Conservation (phyloP, 495 filamentous ascomycete species). For the Penicillium maclennaniae region DNA sequence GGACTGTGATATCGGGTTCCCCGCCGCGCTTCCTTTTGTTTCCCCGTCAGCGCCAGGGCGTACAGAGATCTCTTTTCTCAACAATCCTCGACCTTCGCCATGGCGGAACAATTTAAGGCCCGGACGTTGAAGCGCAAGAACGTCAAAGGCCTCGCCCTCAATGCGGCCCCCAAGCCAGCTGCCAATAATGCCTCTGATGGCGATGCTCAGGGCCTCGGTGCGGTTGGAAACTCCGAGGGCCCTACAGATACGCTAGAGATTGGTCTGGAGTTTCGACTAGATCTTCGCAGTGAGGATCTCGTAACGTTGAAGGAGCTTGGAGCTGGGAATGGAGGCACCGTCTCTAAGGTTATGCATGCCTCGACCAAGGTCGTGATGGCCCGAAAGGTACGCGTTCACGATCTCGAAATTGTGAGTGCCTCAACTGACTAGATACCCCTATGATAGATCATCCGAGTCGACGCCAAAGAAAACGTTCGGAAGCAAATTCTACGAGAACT, state of each 20-base stretch:
- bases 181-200: conserved; percentile 52
- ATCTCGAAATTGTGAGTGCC: background rate
- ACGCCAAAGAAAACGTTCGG: conserved; percentile 92
- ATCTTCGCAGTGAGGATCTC: conserved; percentile 87
- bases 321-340: conserved; percentile 93
- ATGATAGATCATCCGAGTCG: conserved; percentile 88
- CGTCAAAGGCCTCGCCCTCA: conserved; percentile 87
- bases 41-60: conserved; percentile 14
- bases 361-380: conserved; percentile 96
- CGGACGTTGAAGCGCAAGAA: conserved; percentile 98
- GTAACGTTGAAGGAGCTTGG: conserved; percentile 92
- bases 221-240: conserved; percentile 55
- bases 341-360: conserved; percentile 94
- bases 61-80: conserved; percentile 8
- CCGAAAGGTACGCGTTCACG: conserved; percentile 68
- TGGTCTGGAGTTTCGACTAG: conserved; percentile 91
- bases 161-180: conserved; percentile 56
- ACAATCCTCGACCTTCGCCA: conserved; percentile 32
- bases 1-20: conserved; percentile 33
- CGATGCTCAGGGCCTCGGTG: conserved; percentile 57
- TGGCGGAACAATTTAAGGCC: conserved; percentile 82
- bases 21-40: conserved; percentile 23
- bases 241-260: conserved; percentile 85
- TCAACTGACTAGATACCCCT: conserved; percentile 1
- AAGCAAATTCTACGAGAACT: conserved; percentile 95